Percentiles rank a stretch among this genome's conserved stretches.
Evolutionary conservation across 345 rosid genomes (phyloP).

Genomic region (Erucastrum elatum): DNA sequence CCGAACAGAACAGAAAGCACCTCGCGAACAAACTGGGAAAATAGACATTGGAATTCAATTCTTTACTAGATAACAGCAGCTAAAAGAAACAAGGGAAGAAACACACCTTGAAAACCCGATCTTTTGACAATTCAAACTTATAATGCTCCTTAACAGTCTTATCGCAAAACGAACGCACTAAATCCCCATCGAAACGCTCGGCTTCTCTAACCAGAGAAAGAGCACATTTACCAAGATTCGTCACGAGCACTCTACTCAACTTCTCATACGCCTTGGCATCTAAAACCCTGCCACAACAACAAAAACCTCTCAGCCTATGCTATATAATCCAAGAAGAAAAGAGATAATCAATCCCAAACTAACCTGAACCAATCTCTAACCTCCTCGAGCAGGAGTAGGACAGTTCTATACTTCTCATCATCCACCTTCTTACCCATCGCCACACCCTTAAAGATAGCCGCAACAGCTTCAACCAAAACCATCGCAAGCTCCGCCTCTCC

Average conservation of each 20-base stretch:
- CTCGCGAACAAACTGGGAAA: constrained; percentile 65
- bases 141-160: constrained; percentile 52
- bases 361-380: constrained; percentile 73
- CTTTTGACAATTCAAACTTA: constrained; percentile 52
- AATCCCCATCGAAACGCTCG: constrained; percentile 44
- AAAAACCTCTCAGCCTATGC: not conserved
- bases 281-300: constrained; percentile 47
- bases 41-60: not conserved
- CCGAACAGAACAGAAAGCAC: constrained; percentile 57
- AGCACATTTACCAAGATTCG: constrained; percentile 54
- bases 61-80: constrained; percentile 3
- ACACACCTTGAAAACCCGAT: constrained; percentile 65
- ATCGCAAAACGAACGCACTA: constrained; percentile 47
- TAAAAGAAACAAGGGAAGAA: constrained; percentile 5
- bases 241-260: constrained; percentile 54
- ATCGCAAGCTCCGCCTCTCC: constrained; percentile 52
- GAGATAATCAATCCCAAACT: not conserved
- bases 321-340: not conserved
- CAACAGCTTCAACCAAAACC: constrained; percentile 59
- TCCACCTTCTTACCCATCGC: constrained; percentile 51
- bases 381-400: constrained; percentile 57
- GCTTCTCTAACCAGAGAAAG: constrained; percentile 55
- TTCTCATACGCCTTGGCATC: constrained; percentile 62
- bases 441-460: constrained; percentile 49
- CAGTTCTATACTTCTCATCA: constrained; percentile 40